phyloP scores from a whole-genome alignment of 2,329 filamentous ascomycete genomes.

The Colletotrichum sp. region DNA sequence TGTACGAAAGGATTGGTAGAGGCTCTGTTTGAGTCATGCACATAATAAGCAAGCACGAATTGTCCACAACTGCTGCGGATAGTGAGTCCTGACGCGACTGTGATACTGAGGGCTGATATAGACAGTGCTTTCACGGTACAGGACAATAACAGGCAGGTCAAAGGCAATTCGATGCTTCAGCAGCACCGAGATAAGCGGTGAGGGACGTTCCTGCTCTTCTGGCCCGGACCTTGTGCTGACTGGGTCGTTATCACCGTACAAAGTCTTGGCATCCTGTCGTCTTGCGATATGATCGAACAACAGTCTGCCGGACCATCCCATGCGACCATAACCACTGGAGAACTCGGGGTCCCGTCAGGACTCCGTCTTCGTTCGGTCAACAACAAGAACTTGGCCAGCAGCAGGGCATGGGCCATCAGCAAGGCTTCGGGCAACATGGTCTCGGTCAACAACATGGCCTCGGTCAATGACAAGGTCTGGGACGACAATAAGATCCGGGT shows the following conservation, averaged over 20 bases:
- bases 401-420: constrained; percentile 8
- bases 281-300: no score
- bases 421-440: not conserved
- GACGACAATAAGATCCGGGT: not conserved
- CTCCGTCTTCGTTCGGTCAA: not conserved
- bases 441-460: not conserved
- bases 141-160: not conserved
- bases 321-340: no score
- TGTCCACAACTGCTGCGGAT: not conserved
- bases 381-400: constrained; percentile 10
- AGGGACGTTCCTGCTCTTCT: no score
- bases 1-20: constrained; percentile 15
- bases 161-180: not conserved
- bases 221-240: not conserved
- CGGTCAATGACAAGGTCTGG: not conserved
- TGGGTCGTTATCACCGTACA: not conserved
- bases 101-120: no score
- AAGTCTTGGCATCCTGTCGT: no score
- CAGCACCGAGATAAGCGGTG: no score
- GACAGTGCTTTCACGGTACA: not conserved
- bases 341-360: no score
- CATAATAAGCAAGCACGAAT: constrained; percentile 1
- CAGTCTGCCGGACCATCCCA: no score
- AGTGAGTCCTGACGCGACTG: not conserved
- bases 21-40: not conserved